Base-by-base conservation (phyloP, 495 filamentous ascomycete species). In the Cryomyces antarcticus region DNA sequence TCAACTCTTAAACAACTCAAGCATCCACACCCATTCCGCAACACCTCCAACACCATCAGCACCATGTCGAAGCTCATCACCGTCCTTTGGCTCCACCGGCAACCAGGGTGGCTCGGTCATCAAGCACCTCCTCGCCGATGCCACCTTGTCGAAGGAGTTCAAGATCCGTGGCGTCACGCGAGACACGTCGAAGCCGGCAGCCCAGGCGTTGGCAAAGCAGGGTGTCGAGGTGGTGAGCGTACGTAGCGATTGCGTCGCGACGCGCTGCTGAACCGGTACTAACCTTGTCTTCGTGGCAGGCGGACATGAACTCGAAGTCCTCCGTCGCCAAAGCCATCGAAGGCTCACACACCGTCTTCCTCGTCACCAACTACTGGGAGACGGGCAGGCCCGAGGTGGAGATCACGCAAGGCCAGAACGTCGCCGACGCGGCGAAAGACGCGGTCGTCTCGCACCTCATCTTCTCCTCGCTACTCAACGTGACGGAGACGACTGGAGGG, bases 281-380 rank as follows among this genome's bases (percentile, higher is more conserved):
- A 10, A 2, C 4, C n/a, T 6, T 24, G 13, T 9, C 45, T 46
- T 28, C 12, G 39, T 36, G 0, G 12, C 3, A 37, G 47, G 5
- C 30, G n/a, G n/a, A 2, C 37, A n/a, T n/a, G n/a, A n/a, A n/a
- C n/a, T n/a, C n/a, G n/a, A n/a, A n/a, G n/a, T n/a, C n/a, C n/a
- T 58, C 53, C 7, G 46, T 65, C 9, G 28, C 38, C 1, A 24
- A 34, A 5, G 62, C 55, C 1, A 50, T 63, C 31, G 39, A 41
- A n/a, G 59, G 51, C 29, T 52, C 58, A 0, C 33, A 60, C 31
- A 57, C 52, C 28, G 53, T 65, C 30, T 66, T 59, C 44, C 58
- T 52, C 38, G 51, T 62, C 36, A 64, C 61, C 11, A 59, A 53
- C 49, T 56, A 44, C 44, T 54, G 53, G 46, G 56, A 59, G 31